Conservation (phyloP, 768 basidiomycete species). For the Suillus subluteus region DNA sequence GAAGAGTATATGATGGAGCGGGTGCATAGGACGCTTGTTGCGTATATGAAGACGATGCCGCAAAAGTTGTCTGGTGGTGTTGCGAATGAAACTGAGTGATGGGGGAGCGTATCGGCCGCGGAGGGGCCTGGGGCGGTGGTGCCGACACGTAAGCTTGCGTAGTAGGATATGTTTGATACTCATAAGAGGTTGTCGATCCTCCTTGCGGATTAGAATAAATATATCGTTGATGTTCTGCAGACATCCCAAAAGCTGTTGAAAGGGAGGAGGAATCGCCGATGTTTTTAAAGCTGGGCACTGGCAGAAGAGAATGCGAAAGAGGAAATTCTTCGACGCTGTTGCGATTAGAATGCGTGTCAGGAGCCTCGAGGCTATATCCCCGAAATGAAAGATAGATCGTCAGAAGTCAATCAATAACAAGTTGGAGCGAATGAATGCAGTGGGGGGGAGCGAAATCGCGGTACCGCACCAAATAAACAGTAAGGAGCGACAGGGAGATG, state of each 20-base stretch:
- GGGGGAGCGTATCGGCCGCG: conserved; percentile 32
- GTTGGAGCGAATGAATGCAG: conserved; percentile 38
- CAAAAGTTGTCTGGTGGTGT: conserved; percentile 30
- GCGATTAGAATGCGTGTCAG: conserved; percentile 31
- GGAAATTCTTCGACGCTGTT: conserved; percentile 29
- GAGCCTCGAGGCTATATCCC: conserved; percentile 41
- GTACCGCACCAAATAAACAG: conserved; percentile 24
- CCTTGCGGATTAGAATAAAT: conserved; percentile 55
- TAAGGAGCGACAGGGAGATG: background rate
- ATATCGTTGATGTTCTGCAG: conserved; percentile 53
- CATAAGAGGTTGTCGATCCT: conserved; percentile 46
- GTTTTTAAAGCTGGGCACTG: conserved; percentile 8
- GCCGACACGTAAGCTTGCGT: conserved; percentile 30
- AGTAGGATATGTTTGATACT: conserved; percentile 48
- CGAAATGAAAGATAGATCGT: conserved; percentile 37
- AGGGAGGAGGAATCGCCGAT: conserved; percentile 24
- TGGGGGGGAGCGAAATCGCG: conserved; percentile 28
- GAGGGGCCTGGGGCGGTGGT: conserved; percentile 33
- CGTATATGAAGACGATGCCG: conserved; percentile 32
- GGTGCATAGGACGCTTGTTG: conserved; percentile 34
- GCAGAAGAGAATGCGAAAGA: conserved; percentile 26
- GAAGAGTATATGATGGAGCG: conserved; percentile 30
- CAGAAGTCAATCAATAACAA: conserved; percentile 38
- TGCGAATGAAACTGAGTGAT: conserved; percentile 39
- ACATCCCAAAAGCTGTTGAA: conserved; percentile 37